Evolutionary conservation across 2,329 filamentous ascomycete genomes (phyloP).

Genomic region (Alternaria incomplexa): DNA sequence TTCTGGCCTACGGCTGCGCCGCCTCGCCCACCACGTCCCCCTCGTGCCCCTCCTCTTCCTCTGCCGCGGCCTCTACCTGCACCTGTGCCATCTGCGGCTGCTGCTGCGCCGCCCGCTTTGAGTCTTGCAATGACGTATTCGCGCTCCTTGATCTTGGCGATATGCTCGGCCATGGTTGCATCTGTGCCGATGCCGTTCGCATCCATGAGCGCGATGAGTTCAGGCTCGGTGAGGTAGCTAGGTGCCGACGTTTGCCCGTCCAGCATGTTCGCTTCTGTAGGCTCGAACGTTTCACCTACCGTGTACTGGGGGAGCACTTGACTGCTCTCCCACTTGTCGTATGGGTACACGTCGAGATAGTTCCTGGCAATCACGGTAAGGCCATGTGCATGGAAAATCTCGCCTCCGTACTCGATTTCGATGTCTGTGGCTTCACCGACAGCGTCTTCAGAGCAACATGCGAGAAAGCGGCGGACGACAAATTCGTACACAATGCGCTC

Average conservation of each 20-base stretch:
- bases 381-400: conserved; percentile 81
- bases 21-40: conserved; percentile 55
- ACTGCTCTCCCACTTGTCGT: conserved; percentile 94
- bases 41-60: conserved; percentile 37
- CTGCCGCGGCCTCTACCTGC: conserved; percentile 55
- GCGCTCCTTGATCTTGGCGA: conserved; percentile 90
- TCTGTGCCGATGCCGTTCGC: conserved; percentile 98
- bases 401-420: conserved; percentile 81
- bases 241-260: conserved; percentile 91
- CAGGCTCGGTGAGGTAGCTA: conserved; percentile 89
- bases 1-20: conserved; percentile 47
- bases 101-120: conserved; percentile 47
- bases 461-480: conserved; percentile 86
- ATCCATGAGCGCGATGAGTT: conserved; percentile 96
- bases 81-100: conserved; percentile 43
- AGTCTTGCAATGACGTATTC: conserved; percentile 78
- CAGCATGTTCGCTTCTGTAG: conserved; percentile 84
- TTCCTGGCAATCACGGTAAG: conserved; percentile 86
- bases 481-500: conserved; percentile 90
- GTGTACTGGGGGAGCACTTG: conserved; percentile 80
- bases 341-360: conserved; percentile 93
- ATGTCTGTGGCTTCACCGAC: conserved; percentile 85
- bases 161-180: conserved; percentile 98
- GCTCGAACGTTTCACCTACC: conserved; percentile 81
- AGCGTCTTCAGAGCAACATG: conserved; percentile 94